These are phyloP conservation scores for Fusarium musae DNA, from an alignment of 2,329 filamentous ascomycete genomes.

Conservation along the genomic window DNA sequence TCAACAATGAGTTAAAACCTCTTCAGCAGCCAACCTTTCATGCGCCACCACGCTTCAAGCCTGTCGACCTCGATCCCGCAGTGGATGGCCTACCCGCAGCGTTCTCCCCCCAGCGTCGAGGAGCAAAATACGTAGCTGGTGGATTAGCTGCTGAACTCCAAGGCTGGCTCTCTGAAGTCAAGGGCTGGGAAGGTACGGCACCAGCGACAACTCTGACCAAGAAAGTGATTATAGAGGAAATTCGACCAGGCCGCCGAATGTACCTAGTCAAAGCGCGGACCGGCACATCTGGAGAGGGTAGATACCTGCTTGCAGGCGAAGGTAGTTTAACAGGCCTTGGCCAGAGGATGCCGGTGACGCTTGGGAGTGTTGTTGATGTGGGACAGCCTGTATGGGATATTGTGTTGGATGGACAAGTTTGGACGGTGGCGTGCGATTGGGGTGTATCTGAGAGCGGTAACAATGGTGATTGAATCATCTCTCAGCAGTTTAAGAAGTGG, in stretches of 20 bases:
- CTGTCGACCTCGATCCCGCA: slow-evolving; percentile 39
- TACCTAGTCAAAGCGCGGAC: slow-evolving; percentile 46
- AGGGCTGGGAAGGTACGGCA: slow-evolving; percentile 46
- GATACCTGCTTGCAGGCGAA: slow-evolving; percentile 52
- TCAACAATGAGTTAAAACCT: slow-evolving; percentile 29
- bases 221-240: slow-evolving; percentile 46
- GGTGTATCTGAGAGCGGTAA: slow-evolving; percentile 27
- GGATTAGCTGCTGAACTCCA: slow-evolving; percentile 55
- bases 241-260: slow-evolving; percentile 50
- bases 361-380: slow-evolving; percentile 49
- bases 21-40: slow-evolving; percentile 53
- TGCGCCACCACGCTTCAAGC: slow-evolving; percentile 54
- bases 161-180: slow-evolving; percentile 55
- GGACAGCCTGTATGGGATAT: slow-evolving; percentile 54
- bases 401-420: slow-evolving; percentile 47
- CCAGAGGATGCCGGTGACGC: slow-evolving; percentile 40
- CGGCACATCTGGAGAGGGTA: slow-evolving; percentile 5
- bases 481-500: not conserved
- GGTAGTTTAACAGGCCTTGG: slow-evolving; percentile 52
- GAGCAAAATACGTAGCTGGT: slow-evolving; percentile 50
- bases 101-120: slow-evolving; percentile 53
- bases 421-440: slow-evolving; percentile 56
- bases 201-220: slow-evolving; percentile 26
- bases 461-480: not conserved
- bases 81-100: slow-evolving; percentile 41